Percentiles rank a stretch among this genome's conserved stretches.
Evolutionary conservation across 176 grass and related monocot species (phyloP).

Genomic region (Dactylis glomerata): DNA sequence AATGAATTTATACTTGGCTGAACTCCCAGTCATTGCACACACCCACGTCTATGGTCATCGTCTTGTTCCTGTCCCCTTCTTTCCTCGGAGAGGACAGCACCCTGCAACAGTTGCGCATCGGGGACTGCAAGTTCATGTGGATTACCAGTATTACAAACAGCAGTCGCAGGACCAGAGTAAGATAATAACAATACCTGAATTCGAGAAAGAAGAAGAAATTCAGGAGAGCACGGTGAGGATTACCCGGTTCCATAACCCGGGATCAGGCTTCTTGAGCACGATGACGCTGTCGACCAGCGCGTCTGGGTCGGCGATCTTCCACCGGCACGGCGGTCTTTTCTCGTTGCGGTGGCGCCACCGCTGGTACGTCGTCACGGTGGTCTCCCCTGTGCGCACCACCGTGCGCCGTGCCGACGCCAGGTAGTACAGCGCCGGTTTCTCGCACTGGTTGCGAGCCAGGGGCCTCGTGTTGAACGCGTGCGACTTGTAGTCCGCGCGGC

Average conservation of each 20-base stretch:
- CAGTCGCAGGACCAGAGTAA: neutral
- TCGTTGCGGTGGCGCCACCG: slow-evolving; percentile 42
- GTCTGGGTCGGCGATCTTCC: slow-evolving; percentile 66
- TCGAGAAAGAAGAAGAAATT: neutral
- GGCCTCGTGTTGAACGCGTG: slow-evolving; percentile 72
- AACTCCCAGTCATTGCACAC: slow-evolving; percentile 64
- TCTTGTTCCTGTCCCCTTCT: slow-evolving; percentile 36
- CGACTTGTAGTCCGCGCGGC: slow-evolving; percentile 52
- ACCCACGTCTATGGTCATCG: slow-evolving; percentile 73
- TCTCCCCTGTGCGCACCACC: slow-evolving; percentile 30
- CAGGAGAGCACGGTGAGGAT: neutral
- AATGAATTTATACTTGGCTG: slow-evolving; percentile 38
- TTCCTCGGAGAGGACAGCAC: slow-evolving; percentile 52
- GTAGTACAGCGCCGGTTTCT: slow-evolving; percentile 61
- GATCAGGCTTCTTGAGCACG: slow-evolving; percentile 66
- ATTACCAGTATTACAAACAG: neutral
- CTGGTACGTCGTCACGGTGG: slow-evolving; percentile 56
- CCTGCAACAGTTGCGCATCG: slow-evolving; percentile 79
- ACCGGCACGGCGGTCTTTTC: slow-evolving; percentile 38
- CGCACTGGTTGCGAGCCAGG: slow-evolving; percentile 53
- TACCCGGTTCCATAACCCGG: slow-evolving; percentile 63
- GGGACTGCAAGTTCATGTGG: slow-evolving; percentile 53
- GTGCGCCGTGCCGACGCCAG: slow-evolving; percentile 38
- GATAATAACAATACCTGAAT: neutral
- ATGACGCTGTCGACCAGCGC: slow-evolving; percentile 48